These are phyloP conservation scores for Saccharomycopsis sp. DNA, from an alignment of 805 yeast species.

Conservation along the genomic window DNA sequence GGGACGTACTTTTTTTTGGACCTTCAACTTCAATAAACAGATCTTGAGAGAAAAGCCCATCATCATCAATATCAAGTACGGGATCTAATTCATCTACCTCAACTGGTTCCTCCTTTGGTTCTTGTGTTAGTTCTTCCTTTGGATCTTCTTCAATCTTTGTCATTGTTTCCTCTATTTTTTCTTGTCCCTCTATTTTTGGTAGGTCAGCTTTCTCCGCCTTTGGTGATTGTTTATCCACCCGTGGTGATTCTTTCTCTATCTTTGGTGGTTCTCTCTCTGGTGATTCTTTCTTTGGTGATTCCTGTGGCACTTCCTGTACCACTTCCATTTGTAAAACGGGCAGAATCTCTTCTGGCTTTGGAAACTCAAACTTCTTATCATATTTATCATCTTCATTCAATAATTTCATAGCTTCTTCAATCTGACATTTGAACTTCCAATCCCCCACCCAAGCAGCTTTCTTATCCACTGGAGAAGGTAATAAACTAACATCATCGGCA, in stretches of 20 bases:
- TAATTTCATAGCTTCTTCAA: slow-evolving; percentile 30
- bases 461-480: slow-evolving; percentile 63
- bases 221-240: neutral
- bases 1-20: too few species aligned
- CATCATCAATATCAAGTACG: neutral
- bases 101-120: neutral
- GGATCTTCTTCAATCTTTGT: neutral
- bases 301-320: neutral
- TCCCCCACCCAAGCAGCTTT: slow-evolving; percentile 64
- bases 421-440: slow-evolving; percentile 45
- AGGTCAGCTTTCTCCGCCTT: neutral
- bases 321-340: neutral
- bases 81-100: neutral
- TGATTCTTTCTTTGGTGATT: neutral
- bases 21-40: too few species aligned
- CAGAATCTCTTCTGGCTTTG: neutral
- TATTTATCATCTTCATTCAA: slow-evolving; percentile 17
- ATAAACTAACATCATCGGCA: slow-evolving; percentile 42
- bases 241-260: neutral
- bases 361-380: slow-evolving; percentile 5
- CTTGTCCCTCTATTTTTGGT: neutral
- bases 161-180: too few species aligned
- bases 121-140: neutral
- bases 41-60: neutral
- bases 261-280: neutral